phyloP scores from a whole-genome alignment of 495 filamentous ascomycete species.

The Aspergillus panamensis region DNA sequence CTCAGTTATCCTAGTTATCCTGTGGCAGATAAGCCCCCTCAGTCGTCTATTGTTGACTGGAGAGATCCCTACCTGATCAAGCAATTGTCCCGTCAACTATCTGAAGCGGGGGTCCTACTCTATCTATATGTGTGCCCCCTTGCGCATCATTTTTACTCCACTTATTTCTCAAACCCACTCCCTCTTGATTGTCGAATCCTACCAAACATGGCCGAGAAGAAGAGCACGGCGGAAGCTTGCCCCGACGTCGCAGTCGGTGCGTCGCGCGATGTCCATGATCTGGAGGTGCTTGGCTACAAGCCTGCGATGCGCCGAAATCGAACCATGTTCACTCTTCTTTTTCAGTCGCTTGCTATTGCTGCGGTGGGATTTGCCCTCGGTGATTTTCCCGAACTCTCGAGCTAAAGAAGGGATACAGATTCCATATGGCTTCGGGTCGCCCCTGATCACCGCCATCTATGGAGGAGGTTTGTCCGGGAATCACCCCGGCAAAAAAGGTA shows the following conservation, averaged over 20 bases:
- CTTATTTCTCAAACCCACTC: not conserved
- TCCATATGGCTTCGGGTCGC: conserved; percentile 5
- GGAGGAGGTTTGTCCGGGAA: conserved; percentile 28
- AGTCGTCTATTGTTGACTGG: not conserved
- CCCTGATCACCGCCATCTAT: conserved; percentile 43
- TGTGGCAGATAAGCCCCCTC: not conserved
- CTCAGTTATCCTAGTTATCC: not conserved
- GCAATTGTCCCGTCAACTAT: not conserved
- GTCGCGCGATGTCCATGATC: conserved; percentile 17
- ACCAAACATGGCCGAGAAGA: not conserved
- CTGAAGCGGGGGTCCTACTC: not conserved
- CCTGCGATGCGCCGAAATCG: conserved; percentile 39
- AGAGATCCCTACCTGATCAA: not conserved
- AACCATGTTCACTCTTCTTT: conserved; percentile 31
- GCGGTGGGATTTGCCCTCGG: not conserved
- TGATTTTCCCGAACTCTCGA: not conserved
- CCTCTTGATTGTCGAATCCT: not conserved
- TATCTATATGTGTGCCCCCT: not conserved
- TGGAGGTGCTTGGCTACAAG: conserved; percentile 39
- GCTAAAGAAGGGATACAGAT: not conserved
- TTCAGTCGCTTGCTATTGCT: conserved; percentile 11
- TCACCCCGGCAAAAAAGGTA: not conserved
- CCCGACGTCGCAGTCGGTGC: not conserved
- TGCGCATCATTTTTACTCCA: not conserved
- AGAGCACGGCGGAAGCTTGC: not conserved